A percentile compares a stretch with the other conserved stretches of the same genome.
phyloP scores from a whole-genome alignment of 148 eudicot genomes.

The Cornus suecica region DNA sequence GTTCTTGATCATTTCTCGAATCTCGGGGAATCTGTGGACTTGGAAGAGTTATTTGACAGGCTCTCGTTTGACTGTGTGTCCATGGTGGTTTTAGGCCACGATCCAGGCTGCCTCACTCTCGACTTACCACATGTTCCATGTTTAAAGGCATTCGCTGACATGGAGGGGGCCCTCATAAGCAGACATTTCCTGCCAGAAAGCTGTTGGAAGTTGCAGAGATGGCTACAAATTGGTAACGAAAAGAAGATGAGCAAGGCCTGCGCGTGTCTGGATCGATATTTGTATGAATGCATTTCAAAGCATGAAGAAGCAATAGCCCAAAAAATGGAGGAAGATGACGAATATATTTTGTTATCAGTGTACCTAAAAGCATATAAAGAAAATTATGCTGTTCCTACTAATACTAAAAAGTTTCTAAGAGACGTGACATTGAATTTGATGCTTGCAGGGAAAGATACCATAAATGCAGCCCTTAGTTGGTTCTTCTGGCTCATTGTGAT shows the following conservation, averaged over 20 bases:
- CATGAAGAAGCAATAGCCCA: not conserved
- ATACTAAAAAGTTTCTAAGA: constrained; percentile 5
- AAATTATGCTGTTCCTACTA: not conserved
- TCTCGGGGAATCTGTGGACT: constrained; percentile 11
- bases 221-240: too few species aligned
- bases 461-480: constrained; percentile 27
- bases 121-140: constrained; percentile 16
- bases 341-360: not conserved
- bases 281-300: constrained; percentile 13
- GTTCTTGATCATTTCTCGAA: constrained; percentile 8
- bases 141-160: constrained; percentile 18
- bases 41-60: constrained; percentile 21
- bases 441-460: constrained; percentile 32
- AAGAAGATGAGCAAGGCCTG: constrained; percentile 14
- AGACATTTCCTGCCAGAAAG: constrained; percentile 30
- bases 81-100: constrained; percentile 19
- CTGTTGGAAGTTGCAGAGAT: constrained; percentile 25
- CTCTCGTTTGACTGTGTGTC: constrained; percentile 10
- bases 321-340: not conserved
- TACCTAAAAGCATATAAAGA: constrained; percentile 3
- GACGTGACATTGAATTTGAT: constrained; percentile 17
- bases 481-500: too few species aligned
- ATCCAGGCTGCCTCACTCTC: constrained; percentile 18
- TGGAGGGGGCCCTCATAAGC: constrained; percentile 23
- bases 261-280: constrained; percentile 12